These are phyloP conservation scores for Canavalia gladiata DNA, from an alignment of 306 rosid genomes.

Conservation along the genomic window DNA sequence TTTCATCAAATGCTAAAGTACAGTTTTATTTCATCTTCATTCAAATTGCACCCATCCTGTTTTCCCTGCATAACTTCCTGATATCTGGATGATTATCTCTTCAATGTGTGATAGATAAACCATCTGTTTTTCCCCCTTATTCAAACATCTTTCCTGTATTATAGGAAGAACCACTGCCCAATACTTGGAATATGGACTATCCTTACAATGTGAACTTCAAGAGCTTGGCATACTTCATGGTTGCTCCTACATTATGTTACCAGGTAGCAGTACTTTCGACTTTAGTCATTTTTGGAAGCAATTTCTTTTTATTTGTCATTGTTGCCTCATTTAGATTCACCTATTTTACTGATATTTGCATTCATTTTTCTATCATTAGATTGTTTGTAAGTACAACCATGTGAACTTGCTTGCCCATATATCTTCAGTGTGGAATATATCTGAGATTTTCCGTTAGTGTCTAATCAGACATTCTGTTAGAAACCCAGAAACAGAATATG, in stretches of 20 bases:
- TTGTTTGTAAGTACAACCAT: slow-evolving; percentile 32
- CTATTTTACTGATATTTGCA: slow-evolving; percentile 6
- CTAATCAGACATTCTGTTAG: background rate
- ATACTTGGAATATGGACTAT: slow-evolving; percentile 56
- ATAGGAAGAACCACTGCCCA: slow-evolving; percentile 72
- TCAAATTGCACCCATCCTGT: slow-evolving; percentile 7
- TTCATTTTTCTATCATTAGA: slow-evolving; percentile 37
- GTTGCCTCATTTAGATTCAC: slow-evolving; percentile 28
- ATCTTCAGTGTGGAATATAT: slow-evolving; percentile 31
- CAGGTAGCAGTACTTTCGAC: slow-evolving; percentile 69
- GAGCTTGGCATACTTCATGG: slow-evolving; percentile 90
- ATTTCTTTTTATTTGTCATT: background rate
- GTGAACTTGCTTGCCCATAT: background rate
- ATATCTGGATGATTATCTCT: slow-evolving; percentile 41
- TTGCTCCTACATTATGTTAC: slow-evolving; percentile 96
- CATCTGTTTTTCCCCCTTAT: slow-evolving; percentile 2
- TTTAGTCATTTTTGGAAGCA: slow-evolving; percentile 25
- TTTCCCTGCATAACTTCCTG: slow-evolving; percentile 15
- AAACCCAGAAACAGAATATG: background rate
- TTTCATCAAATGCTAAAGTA: slow-evolving; percentile 22
- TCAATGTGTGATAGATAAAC: slow-evolving; percentile 29
- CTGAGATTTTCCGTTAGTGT: slow-evolving; percentile 5
- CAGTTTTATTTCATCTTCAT: slow-evolving; percentile 39
- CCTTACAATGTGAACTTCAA: slow-evolving; percentile 67
- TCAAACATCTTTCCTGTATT: slow-evolving; percentile 46